These are phyloP conservation scores for Eucalyptus caleyi DNA, from an alignment of 345 rosid species.

Conservation along the genomic window DNA sequence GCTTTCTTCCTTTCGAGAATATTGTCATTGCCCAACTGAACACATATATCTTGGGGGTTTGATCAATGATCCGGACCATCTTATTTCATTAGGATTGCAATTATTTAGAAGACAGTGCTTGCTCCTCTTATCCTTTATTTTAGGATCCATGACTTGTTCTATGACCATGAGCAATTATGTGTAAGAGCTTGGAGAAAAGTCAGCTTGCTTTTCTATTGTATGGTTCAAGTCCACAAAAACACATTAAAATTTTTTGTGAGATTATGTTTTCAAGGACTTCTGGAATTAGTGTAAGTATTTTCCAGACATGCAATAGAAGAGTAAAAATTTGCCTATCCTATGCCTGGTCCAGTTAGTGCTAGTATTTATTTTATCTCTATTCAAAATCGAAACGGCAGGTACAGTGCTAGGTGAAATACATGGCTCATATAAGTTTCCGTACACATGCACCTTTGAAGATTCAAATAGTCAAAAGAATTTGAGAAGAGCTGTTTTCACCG, in stretches of 20 bases:
- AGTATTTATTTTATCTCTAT: neutral
- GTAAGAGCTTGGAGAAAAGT: neutral
- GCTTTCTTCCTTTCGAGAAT: neutral
- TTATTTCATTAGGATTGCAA: neutral
- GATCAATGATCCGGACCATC: neutral
- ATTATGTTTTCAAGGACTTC: neutral
- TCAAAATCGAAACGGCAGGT: neutral
- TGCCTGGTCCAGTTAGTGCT: neutral
- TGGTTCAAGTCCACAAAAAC: neutral
- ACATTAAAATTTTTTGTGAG: neutral
- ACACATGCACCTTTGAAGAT: neutral
- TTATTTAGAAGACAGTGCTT: neutral
- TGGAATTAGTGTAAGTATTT: neutral
- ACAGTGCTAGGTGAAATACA: neutral
- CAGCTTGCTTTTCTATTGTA: neutral
- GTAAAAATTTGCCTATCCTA: neutral
- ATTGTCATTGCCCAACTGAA: neutral
- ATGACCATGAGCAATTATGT: neutral
- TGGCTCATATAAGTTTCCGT: neutral
- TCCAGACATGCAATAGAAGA: neutral
- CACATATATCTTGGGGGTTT: neutral
- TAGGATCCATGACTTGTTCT: neutral
- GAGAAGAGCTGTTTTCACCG: neutral
- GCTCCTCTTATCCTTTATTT: neutral
- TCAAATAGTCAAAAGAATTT: neutral